Evolutionary conservation across 768 basidiomycete genomes (phyloP).

Genomic region (Termitomyces sp.): DNA sequence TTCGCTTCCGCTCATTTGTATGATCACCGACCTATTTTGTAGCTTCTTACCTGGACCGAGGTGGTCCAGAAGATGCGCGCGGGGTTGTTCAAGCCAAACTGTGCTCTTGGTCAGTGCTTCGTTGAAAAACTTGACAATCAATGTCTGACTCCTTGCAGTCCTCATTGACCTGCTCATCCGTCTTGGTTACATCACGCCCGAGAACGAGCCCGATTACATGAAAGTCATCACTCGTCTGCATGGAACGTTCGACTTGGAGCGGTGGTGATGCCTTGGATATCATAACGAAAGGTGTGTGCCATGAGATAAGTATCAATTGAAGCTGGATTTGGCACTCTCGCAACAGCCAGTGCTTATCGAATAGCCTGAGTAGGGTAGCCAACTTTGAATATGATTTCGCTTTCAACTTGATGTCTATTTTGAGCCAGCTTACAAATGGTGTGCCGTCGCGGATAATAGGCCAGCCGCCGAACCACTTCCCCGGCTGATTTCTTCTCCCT

Average conservation of each 20-base stretch:
- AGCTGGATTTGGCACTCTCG: too few species aligned
- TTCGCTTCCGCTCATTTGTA: not conserved
- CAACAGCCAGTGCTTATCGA: too few species aligned
- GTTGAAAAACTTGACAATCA: not conserved
- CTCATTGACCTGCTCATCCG: constrained; percentile 88
- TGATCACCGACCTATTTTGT: not conserved
- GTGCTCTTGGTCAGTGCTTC: constrained; percentile 62
- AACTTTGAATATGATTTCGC: too few species aligned
- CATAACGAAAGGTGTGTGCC: not conserved
- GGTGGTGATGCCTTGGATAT: constrained; percentile 32
- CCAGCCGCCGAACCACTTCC: too few species aligned
- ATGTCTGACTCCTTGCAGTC: constrained; percentile 38
- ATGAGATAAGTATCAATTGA: not conserved
- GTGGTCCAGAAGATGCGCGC: constrained; percentile 59
- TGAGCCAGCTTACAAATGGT: too few species aligned
- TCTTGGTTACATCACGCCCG: constrained; percentile 79
- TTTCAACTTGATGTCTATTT: too few species aligned
- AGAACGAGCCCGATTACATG: constrained; percentile 79
- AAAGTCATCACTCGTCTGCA: constrained; percentile 76
- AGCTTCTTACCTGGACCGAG: constrained; percentile 65
- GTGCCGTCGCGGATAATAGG: too few species aligned
- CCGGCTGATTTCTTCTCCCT: too few species aligned
- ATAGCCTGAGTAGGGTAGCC: too few species aligned
- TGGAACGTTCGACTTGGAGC: constrained; percentile 59
- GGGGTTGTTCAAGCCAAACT: constrained; percentile 90